Evolutionary conservation across 176 grass and related monocot genomes (phyloP).

Genomic region (Lolium perenne): DNA sequence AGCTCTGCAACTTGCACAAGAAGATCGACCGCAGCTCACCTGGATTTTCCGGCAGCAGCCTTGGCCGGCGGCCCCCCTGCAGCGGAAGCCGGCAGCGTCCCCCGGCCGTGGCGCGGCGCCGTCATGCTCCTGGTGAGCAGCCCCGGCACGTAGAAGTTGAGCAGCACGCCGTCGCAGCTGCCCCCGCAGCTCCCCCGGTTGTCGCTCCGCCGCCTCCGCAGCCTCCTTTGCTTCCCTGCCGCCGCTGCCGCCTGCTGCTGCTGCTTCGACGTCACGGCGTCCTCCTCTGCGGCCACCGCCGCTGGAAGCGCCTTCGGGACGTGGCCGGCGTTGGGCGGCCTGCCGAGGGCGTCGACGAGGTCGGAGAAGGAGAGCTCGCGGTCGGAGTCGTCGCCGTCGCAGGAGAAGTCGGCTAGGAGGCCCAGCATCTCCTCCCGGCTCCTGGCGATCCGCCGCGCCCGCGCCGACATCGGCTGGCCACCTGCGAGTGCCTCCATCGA

Average conservation of each 20-base stretch:
- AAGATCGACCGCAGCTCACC: conserved; percentile 7
- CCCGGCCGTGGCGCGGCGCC: conserved; percentile 34
- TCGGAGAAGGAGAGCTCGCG: conserved; percentile 70
- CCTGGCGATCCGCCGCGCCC: conserved; percentile 37
- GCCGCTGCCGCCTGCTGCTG: neutral
- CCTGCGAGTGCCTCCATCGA: conserved; percentile 40
- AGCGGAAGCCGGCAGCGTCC: neutral
- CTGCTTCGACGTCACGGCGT: neutral
- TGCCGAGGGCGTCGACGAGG: conserved; percentile 34
- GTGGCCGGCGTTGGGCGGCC: neutral
- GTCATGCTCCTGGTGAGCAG: conserved; percentile 63
- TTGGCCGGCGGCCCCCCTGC: neutral
- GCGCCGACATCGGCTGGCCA: conserved; percentile 30
- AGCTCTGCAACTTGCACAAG: neutral
- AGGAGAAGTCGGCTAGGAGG: conserved; percentile 52
- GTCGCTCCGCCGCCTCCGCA: conserved; percentile 39
- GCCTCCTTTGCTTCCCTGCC: conserved; percentile 17
- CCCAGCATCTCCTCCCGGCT: conserved; percentile 61
- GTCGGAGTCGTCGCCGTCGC: conserved; percentile 20
- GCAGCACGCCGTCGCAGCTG: conserved; percentile 60
- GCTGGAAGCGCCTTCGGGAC: neutral
- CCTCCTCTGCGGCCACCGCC: neutral
- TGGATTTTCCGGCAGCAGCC: neutral
- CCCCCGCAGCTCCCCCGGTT: conserved; percentile 44
- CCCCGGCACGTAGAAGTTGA: conserved; percentile 75